These are phyloP conservation scores for Gautieria morchelliformis DNA, from an alignment of 768 basidiomycete species.

Conservation along the genomic window DNA sequence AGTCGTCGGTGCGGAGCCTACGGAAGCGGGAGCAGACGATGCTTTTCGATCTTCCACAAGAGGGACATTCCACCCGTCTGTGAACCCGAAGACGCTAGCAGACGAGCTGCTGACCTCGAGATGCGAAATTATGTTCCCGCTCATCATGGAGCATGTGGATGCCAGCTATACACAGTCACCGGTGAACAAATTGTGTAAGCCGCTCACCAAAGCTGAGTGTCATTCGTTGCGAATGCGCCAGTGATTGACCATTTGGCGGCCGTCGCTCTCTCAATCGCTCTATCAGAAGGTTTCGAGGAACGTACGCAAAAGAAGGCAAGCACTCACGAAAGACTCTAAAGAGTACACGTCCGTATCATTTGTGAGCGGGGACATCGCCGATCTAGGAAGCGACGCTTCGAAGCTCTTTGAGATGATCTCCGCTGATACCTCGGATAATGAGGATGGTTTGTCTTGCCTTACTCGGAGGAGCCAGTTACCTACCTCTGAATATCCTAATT, in stretches of 20 bases:
- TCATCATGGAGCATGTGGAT: conserved; percentile 27
- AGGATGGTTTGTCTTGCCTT: neutral
- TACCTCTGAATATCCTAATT: too few relatives aligned
- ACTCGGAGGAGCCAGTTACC: too few relatives aligned
- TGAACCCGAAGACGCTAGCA: conserved; percentile 26
- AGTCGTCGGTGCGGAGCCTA: conserved; percentile 29
- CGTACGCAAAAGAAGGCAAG: neutral
- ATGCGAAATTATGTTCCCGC: conserved; percentile 26
- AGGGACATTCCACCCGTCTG: conserved; percentile 20
- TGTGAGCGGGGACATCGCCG: conserved; percentile 30
- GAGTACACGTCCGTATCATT: conserved; percentile 24
- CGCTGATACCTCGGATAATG: neutral
- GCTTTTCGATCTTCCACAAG: conserved; percentile 23
- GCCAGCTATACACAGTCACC: conserved; percentile 25
- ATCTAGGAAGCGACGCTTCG: conserved; percentile 14
- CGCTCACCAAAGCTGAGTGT: neutral
- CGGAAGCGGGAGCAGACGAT: conserved; percentile 30
- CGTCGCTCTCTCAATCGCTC: conserved; percentile 25
- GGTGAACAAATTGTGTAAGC: conserved; percentile 18
- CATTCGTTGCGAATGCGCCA: conserved; percentile 12
- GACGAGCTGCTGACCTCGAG: conserved; percentile 30
- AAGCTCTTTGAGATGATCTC: conserved; percentile 3
- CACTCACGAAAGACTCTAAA: conserved; percentile 10
- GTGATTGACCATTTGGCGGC: conserved; percentile 32
- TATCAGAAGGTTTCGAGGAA: conserved; percentile 19